Base-by-base conservation (phyloP, 1,284 basidiomycete species). In the Boletus sp. region DNA sequence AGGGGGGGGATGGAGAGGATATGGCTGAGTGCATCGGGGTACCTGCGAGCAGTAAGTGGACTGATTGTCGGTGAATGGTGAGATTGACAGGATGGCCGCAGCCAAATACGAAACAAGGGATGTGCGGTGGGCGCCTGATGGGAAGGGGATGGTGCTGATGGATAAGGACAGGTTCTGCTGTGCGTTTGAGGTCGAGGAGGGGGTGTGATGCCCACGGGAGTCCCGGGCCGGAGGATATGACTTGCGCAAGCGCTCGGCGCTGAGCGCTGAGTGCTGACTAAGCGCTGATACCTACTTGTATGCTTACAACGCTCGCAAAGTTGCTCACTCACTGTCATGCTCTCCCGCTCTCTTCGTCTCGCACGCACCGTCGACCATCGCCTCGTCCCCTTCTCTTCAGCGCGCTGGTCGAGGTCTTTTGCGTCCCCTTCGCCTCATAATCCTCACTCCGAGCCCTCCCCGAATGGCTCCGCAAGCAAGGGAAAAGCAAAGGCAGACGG, bases 11-110 rank as follows among this genome's bases (percentile, higher is more conserved):
- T 8, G 73, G 73, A 50, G 81, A 81, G 57, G 88, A 89, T 58
- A 82, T 88, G 65, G 87, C 87, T 0, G 88, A 91, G 64, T 91
- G 88, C 57, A 79, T 91, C 27, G 87, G 86, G 9, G 77, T 91
- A 4, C 88, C 88, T 45, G 78, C 85, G 29, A 78, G 84, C 84
- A 61, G 87, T 89, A 61, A 69, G 84, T 73, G 10, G 30, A 17
- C 20, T 36, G 27, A 17, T 46, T 44, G 17, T 42, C 9, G 9
- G 3, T 32, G 4, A 10, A 19, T 39, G 36, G 23, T 32, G 23
- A 33, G 45, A 40, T 49, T 48, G 49, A 47, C 46, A 13, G 8
- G 17, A 37, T 17, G 30, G 8, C 51, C 26, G 19, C 60, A 88
- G 83, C 78, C 54, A 74, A 78, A 62, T 86, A 90, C 57, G 74